Evolutionary conservation across 2,329 filamentous ascomycete genomes (phyloP).

Genomic region (Dactylella cylindrospora): DNA sequence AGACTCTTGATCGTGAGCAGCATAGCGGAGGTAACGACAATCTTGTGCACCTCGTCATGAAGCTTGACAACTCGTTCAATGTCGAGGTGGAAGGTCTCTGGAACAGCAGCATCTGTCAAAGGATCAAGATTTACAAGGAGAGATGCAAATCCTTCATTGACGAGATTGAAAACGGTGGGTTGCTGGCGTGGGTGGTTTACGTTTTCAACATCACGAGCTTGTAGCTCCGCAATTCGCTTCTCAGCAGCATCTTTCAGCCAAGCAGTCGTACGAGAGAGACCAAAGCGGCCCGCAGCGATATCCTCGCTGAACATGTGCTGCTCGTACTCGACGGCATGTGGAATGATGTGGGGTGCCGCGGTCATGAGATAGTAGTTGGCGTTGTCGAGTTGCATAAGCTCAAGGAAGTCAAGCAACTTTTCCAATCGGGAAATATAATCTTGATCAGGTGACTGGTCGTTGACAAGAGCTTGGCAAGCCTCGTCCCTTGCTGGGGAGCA

Average conservation of each 20-base stretch:
- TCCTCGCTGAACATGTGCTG: conserved; percentile 70
- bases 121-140: conserved; percentile 69
- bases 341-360: conserved; percentile 69
- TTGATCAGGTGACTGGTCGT: conserved; percentile 58
- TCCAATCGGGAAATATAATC: conserved; percentile 75
- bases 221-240: conserved; percentile 66
- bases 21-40: conserved; percentile 73
- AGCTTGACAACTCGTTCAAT: conserved; percentile 63
- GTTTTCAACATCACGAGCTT: conserved; percentile 69
- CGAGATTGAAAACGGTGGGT: conserved; percentile 69
- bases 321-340: conserved; percentile 72
- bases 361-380: conserved; percentile 77
- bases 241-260: conserved; percentile 67
- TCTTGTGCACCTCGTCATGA: conserved; percentile 62
- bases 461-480: conserved; percentile 68
- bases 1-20: conserved; percentile 79
- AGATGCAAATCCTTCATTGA: conserved; percentile 73
- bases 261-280: conserved; percentile 62
- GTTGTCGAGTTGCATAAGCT: conserved; percentile 76
- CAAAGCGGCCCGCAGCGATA: conserved; percentile 60
- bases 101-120: conserved; percentile 60
- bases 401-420: conserved; percentile 72
- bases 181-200: conserved; percentile 64
- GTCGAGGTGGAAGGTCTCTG: conserved; percentile 74
- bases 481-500: conserved; percentile 79